Base-by-base conservation (phyloP, 2,329 filamentous ascomycete species). In the Xylariaceae sp. region DNA sequence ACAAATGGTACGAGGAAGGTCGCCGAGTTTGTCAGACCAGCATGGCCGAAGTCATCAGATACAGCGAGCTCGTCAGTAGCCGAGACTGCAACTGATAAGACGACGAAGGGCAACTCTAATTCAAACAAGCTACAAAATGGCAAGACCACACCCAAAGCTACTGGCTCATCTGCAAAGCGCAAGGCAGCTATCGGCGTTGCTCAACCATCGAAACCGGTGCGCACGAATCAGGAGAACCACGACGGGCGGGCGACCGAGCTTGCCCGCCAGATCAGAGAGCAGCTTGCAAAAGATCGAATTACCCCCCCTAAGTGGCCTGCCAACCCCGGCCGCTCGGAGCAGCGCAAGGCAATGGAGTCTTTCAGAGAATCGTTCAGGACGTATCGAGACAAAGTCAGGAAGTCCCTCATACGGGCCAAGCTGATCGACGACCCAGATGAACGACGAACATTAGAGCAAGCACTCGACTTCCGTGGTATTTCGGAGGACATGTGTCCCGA, bases 401-500 rank as follows among this genome's bases (percentile, higher is more conserved):
- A 73, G 13, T 80, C 79, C 4, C 69, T 87, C 40, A 82, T 84
- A 50, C 79, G 76, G 54, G 81, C 77, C 13, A 80, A 79, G 11
- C 70, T 86, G 7, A 82, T 87, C 50, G 84, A 87, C 65, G 82
- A 87, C 57, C 84, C 84, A 2, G 79, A 84, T 31, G 80, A 83
- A 60, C 79, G 79, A 50, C 83, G 84, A 62, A 78, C 75, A 16
- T 73, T 88, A 7, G 76, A 81, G 52, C 79, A 87, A 63, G 84
- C 84, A 6, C 81, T 87, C 44, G 77, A 81, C 40, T 88, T 88
- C 63, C 83, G 83, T 63, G 84, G 84, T 13, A 85, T 84, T 42
- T 87, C 83, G 60, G 81, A 87, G 60, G 81, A 85, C 22, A 87
- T 87, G 84, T 88, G 84, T 55, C 84, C 84, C 5, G 81, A 86